Conservation (phyloP, 1,139 yeast species). For the Suhomyces ambrosiae region DNA sequence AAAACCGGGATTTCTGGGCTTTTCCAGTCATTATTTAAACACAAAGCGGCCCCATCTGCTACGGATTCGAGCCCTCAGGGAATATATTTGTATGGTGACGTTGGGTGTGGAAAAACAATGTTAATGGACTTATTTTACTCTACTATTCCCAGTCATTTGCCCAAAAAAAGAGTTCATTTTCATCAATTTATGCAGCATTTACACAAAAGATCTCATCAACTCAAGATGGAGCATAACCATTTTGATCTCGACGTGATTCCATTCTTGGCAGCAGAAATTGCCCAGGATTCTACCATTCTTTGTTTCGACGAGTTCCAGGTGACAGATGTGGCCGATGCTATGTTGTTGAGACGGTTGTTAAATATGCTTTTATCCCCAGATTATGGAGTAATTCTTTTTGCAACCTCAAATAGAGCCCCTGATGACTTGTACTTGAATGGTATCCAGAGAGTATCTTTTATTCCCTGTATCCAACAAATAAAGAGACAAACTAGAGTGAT, state of each 20-base stretch:
- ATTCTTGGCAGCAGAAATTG: conserved; percentile 78
- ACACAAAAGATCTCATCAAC: conserved; percentile 82
- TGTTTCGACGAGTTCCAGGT: conserved; percentile 97
- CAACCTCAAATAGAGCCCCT: conserved; percentile 94
- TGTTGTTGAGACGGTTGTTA: conserved; percentile 80
- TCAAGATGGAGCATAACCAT: conserved; percentile 58
- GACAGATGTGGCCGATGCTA: conserved; percentile 97
- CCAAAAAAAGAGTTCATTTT: conserved; percentile 84
- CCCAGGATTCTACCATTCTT: conserved; percentile 70
- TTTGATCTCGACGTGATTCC: conserved; percentile 83
- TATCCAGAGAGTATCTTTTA: conserved; percentile 84
- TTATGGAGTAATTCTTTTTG: conserved; percentile 84
- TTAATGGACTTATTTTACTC: conserved; percentile 91
- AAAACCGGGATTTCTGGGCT: conserved; percentile 45
- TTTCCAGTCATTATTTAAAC: conserved; percentile 37
- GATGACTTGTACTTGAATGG: conserved; percentile 92
- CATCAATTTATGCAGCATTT: conserved; percentile 96
- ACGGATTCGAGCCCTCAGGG: conserved; percentile 58
- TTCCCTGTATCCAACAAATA: conserved; percentile 86
- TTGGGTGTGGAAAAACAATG: conserved; percentile 98
- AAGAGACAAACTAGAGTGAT: conserved; percentile 75
- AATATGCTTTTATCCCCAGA: conserved; percentile 62
- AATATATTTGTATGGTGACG: conserved; percentile 92
- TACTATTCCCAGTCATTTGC: conserved; percentile 74
- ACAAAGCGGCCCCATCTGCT: conserved; percentile 8